Conservation (phyloP, 345 rosid species). For the Eucalyptus paniculata region DNA sequence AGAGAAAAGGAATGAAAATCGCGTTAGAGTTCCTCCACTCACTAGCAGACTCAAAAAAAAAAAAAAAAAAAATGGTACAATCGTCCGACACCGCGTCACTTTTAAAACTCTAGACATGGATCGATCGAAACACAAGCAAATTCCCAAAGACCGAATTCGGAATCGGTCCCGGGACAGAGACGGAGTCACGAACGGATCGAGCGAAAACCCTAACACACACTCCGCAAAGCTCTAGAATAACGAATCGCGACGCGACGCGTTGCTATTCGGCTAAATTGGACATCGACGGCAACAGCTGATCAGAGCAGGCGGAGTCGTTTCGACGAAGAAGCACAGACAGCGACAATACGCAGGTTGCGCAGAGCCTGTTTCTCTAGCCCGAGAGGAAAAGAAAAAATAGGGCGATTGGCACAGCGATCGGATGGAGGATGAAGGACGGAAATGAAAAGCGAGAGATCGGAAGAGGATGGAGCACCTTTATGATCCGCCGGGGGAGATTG, state of each 20-base stretch:
- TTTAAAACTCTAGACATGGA: background rate
- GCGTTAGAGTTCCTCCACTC: background rate
- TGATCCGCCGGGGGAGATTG: slow-evolving; percentile 38
- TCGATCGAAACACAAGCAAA: background rate
- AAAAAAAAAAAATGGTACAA: background rate
- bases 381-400: background rate
- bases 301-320: background rate
- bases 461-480: slow-evolving; percentile 15
- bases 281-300: background rate
- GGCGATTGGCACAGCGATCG: background rate
- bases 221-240: background rate
- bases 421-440: background rate
- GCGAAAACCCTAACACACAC: background rate
- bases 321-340: background rate
- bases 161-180: background rate
- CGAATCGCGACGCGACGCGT: background rate
- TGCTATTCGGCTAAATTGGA: background rate
- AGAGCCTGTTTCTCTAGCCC: background rate
- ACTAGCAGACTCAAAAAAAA: background rate
- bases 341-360: background rate
- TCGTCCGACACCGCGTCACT: background rate
- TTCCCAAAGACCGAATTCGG: background rate
- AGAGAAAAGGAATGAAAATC: background rate
- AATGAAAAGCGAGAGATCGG: background rate
- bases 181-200: background rate